Evolutionary conservation across 1,284 basidiomycete genomes (phyloP).

Genomic region (Ceratobasidium sp.): DNA sequence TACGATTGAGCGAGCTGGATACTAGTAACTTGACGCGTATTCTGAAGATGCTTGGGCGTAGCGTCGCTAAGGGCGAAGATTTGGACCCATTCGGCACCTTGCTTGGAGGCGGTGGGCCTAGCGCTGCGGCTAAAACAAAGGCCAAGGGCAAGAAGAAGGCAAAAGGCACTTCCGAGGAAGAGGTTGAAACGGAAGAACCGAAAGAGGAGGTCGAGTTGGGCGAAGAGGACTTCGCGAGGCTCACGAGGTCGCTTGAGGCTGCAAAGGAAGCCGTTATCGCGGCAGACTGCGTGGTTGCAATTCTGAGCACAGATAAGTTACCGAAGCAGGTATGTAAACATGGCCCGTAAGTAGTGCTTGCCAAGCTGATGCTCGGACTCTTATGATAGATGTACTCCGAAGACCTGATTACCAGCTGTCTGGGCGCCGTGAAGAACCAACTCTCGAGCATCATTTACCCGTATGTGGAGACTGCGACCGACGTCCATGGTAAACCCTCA

Average conservation of each 20-base stretch:
- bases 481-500: conserved; percentile 57
- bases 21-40: conserved; percentile 71
- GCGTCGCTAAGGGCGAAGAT: conserved; percentile 78
- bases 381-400: conserved; percentile 84
- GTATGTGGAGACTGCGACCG: conserved; percentile 80
- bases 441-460: conserved; percentile 87
- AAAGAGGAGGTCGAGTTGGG: conserved; percentile 58
- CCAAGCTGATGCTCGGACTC: conserved; percentile 19
- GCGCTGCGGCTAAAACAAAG: conserved; percentile 59
- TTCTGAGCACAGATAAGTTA: conserved; percentile 82
- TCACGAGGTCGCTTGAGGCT: conserved; percentile 67
- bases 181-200: conserved; percentile 51
- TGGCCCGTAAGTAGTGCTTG: neutral
- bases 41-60: conserved; percentile 81
- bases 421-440: conserved; percentile 82
- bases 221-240: conserved; percentile 66
- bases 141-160: conserved; percentile 53
- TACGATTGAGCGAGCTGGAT: conserved; percentile 76
- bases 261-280: conserved; percentile 80
- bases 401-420: conserved; percentile 85
- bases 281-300: conserved; percentile 83
- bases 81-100: conserved; percentile 72
- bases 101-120: conserved; percentile 52
- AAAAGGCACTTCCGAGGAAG: conserved; percentile 50
- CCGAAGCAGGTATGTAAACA: conserved; percentile 81